phyloP scores from a whole-genome alignment of 1,139 yeast species.

The Kazachstania sp. region DNA sequence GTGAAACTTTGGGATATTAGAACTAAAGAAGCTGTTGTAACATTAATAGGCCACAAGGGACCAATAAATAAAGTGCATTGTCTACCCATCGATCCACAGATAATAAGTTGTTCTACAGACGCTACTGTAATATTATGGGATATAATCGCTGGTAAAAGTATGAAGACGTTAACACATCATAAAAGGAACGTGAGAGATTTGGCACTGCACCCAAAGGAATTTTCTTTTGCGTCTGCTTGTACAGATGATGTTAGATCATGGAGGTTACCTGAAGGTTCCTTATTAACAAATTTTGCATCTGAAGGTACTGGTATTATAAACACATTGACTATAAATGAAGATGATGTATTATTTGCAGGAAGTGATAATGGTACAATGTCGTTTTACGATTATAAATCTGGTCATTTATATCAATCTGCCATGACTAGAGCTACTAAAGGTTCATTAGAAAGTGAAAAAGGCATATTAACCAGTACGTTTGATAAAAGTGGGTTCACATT shows the following conservation, averaged over 20 bases:
- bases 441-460: slow-evolving; percentile 53
- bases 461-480: slow-evolving; percentile 64
- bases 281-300: slow-evolving; percentile 48
- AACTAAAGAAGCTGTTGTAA: slow-evolving; percentile 65
- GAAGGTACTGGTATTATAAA: slow-evolving; percentile 52
- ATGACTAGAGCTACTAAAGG: slow-evolving; percentile 59
- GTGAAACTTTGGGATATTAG: slow-evolving; percentile 93
- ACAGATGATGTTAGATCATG: slow-evolving; percentile 78
- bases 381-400: slow-evolving; percentile 71
- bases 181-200: slow-evolving; percentile 71
- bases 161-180: slow-evolving; percentile 69
- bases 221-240: slow-evolving; percentile 73
- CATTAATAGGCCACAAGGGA: slow-evolving; percentile 71
- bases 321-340: slow-evolving; percentile 56
- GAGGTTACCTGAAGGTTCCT: slow-evolving; percentile 70
- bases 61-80: slow-evolving; percentile 65
- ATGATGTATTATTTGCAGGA: slow-evolving; percentile 70
- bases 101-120: slow-evolving; percentile 77
- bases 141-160: slow-evolving; percentile 52
- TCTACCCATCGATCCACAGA: slow-evolving; percentile 73
- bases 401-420: slow-evolving; percentile 51
- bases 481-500: slow-evolving; percentile 75
- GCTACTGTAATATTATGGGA: slow-evolving; percentile 86
- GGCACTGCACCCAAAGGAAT: slow-evolving; percentile 59
- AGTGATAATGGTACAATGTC: slow-evolving; percentile 74